Base-by-base conservation (phyloP, 257 asterid species). In the Petrea volubilis region DNA sequence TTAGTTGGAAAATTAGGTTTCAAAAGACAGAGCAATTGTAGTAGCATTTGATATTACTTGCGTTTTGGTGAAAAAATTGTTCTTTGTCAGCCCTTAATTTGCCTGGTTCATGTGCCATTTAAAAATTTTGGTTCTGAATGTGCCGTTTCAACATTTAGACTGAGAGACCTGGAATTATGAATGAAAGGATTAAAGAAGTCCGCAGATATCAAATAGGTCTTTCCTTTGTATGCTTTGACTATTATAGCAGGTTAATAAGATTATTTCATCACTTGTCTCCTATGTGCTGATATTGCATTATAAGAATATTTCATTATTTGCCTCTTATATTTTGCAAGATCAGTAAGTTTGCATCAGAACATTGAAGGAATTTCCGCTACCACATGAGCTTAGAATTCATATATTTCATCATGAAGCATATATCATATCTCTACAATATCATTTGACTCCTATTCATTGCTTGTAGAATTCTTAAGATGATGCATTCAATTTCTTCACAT, bases 401-500 rank as follows among this genome's bases (percentile, higher is more conserved):
- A 20, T 49, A 62, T 53, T 29, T 60, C 64, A 7, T 69, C 79
- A 65, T 68, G 38, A 33, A 62, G 64, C 66, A 43, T 46, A 10
- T 23, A 7, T 67, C 7, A 40, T 25, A n/a, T 55, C 64, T 58
- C 64, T 73, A 47, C 60, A n/a, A 20, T 79, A 78, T 69, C 70
- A 43, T 66, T 56, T 55, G 15, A 24, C 72, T 49, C 63, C 28
- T 68, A 27, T 41, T 68, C 56, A 28, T 49, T 56, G 43, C 60
- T 61, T 77, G 71, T 79, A 92, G 98, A 80, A 78, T 92, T 74
- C 84, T 92, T 61, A 90, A 90, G 85, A 92, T 86, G 96, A 92
- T 92, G 98, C 87, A 86, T 74, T 82, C 88, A 46, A 79, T 92
- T 71, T 90, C 97, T 44, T 77, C 85, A 13, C 88, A 92, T 79